Evolutionary conservation across 2,329 filamentous ascomycete species (phyloP), one percentile per base, ranked within the genome.

Genomic region (Huntiella omanensis): DNA sequence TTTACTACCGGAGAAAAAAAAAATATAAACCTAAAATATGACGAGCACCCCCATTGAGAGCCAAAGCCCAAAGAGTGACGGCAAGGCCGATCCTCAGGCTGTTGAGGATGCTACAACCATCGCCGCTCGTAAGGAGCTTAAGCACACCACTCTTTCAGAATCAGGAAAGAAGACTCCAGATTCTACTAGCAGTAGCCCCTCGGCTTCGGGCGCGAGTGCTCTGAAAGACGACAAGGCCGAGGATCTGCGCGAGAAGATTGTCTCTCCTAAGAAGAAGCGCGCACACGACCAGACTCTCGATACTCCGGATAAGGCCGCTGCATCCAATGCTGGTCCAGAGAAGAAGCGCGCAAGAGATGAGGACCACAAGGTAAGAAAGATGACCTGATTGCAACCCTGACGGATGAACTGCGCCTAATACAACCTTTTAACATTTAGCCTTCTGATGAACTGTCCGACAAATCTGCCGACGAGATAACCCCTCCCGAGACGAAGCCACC

Each of bases 211-310:
- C 34, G 55, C 57, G 40, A 58, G 61, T 45, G 54, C 57, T 51
- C 50, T 55, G 15, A 54, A 57, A 51, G 50, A 54, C n/a, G 55
- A 58, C 33, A 60, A 67, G 45, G 58, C 62, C 34, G 33, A 56
- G 66, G 53, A 49, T 36, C 48, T 57, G 47, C 68, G 62, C 55
- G 69, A 75, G 42, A 63, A 68, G 48, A 55, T 75, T 39, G 63
- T 67, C 15, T 78, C 73, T 10, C 75, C 75, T 28, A 79, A 78
- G 63, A 80, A 79, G 66, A 80, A 79, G 64, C 67, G 75, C 52
- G 69, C 66, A 22, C 70, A 73, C 52, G 72, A 75, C 52, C 67
- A 77, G 57, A 60, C 75, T 12, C 74, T 77, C 22, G 64, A 68
- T 40, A 46, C 47, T 22, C 40, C 47, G n/a, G 46, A 63, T 15